phyloP scores from a whole-genome alignment of 805 yeast species.

The Yamadazyma scolyti region DNA sequence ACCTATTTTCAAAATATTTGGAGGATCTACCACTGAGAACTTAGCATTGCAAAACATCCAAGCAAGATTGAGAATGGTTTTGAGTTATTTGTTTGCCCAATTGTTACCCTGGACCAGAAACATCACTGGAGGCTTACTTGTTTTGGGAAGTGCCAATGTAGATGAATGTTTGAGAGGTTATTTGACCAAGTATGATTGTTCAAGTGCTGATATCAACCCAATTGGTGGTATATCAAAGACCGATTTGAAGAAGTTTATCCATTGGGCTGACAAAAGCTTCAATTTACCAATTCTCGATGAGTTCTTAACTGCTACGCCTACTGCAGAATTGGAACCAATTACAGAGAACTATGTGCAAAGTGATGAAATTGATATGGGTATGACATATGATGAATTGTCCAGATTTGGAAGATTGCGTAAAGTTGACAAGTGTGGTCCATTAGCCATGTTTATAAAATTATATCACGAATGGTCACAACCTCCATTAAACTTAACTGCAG shows the following conservation, averaged over 20 bases:
- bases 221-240: conserved; percentile 98
- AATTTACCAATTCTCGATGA: conserved; percentile 72
- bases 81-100: conserved; percentile 91
- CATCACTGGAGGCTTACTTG: conserved; percentile 73
- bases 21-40: conserved; percentile 89
- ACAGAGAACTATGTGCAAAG: conserved; percentile 90
- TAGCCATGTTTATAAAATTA: conserved; percentile 86
- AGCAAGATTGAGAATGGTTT: conserved; percentile 93
- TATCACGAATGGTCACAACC: conserved; percentile 90
- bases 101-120: conserved; percentile 92
- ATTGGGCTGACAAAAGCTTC: conserved; percentile 67
- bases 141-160: conserved; percentile 93
- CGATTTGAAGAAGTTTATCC: conserved; percentile 82
- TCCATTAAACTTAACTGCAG: conserved; percentile 61
- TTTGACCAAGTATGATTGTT: conserved; percentile 93
- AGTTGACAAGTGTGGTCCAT: conserved; percentile 93
- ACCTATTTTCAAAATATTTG: conserved; percentile 88
- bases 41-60: conserved; percentile 95
- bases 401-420: conserved; percentile 88
- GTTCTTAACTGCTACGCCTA: conserved; percentile 89
- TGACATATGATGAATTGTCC: conserved; percentile 92
- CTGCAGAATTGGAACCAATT: conserved; percentile 97
- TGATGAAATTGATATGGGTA: conserved; percentile 97
- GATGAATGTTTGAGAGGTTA: conserved; percentile 97
- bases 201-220: conserved; percentile 96